Base-by-base conservation (phyloP, 202 grass and related monocot species). In the Digitaria exilis region DNA sequence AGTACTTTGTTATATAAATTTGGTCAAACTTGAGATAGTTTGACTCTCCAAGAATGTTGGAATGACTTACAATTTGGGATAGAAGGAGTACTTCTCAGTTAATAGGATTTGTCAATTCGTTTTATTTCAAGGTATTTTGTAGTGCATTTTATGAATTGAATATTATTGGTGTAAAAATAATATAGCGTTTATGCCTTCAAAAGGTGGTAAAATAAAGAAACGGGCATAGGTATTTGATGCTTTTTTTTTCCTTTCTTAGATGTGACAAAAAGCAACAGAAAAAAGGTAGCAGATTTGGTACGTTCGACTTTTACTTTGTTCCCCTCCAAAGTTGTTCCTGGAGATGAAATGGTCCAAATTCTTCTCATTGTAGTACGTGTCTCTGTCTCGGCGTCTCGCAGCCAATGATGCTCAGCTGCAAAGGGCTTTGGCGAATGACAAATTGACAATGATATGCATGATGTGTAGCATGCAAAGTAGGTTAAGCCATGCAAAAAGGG, bases 251-350 rank as follows among this genome's bases (percentile, higher is more conserved):
- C 31, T 9, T 13, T 22, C 19, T 25, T 5, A 46, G 43, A 79
- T 34, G 22, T 60, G 75, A 69, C 66, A 64, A 50, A 51, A 71
- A 70, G 69, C 26, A 71, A 71, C 39, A 44, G 39, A 45, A n/a
- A 71, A 30, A 30, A 71, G 43, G 31, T n/a, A 43, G 43, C 25
- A 12, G 43, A 71, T 30, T 48, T 48, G 25, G 24, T 29, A 5
- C 43, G 2, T 9, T 60, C 12, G 25, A 60, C 25, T 15, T 60
- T 15, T 60, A 5, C 43, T 29, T 4, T 71, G 14, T 43, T 30
- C 24, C 68, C n/a, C 25, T 71, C 44, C 44, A 30, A 30, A 46
- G 67, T 17, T 71, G 68, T 62, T 30, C 5, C 16, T 65, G 16
- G 3, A 30, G 59, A 30, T 31, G 21, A 35, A 19, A 10, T 39